Conservation (phyloP, 176 grass and related monocot genomes). For the Tillandsia leiboldiana region DNA sequence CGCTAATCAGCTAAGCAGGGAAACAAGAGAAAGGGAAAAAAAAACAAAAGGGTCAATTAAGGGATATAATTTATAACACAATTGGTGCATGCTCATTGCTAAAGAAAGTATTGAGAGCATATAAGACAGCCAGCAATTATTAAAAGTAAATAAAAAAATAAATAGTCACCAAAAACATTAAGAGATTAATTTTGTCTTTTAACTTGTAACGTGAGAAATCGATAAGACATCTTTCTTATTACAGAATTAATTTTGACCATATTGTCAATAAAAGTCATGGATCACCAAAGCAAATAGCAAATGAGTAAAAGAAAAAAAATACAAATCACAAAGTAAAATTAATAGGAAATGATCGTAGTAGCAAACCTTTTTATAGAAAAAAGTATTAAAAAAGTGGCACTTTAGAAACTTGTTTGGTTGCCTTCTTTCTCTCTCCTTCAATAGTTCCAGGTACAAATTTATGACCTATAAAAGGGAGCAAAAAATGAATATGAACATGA, state of each 20-base stretch:
- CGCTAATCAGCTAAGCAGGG: slow-evolving; percentile 35
- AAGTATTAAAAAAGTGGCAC: slow-evolving; percentile 81
- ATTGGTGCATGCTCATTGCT: no score
- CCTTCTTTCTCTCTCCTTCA: slow-evolving; percentile 66
- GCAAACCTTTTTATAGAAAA: slow-evolving; percentile 70
- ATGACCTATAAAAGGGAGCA: slow-evolving; percentile 38
- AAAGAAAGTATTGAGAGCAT: no score
- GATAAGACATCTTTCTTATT: no score
- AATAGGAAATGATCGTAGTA: slow-evolving; percentile 5
- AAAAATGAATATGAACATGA: slow-evolving; percentile 7
- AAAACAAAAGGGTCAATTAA: background rate
- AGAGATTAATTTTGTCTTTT: no score
- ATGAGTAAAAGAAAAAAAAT: background rate
- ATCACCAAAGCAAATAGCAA: background rate
- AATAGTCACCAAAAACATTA: no score
- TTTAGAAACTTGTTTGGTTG: slow-evolving; percentile 54
- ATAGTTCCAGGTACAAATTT: slow-evolving; percentile 77
- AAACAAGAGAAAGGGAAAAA: slow-evolving; percentile 6
- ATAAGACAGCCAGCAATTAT: no score
- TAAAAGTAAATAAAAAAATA: no score
- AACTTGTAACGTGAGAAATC: no score
- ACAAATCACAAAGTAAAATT: background rate
- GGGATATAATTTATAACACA: no score
- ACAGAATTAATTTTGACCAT: no score
- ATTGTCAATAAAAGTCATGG: no score